These are phyloP conservation scores for Salvia hispanica DNA, from an alignment of 257 asterid genomes.

Conservation along the genomic window DNA sequence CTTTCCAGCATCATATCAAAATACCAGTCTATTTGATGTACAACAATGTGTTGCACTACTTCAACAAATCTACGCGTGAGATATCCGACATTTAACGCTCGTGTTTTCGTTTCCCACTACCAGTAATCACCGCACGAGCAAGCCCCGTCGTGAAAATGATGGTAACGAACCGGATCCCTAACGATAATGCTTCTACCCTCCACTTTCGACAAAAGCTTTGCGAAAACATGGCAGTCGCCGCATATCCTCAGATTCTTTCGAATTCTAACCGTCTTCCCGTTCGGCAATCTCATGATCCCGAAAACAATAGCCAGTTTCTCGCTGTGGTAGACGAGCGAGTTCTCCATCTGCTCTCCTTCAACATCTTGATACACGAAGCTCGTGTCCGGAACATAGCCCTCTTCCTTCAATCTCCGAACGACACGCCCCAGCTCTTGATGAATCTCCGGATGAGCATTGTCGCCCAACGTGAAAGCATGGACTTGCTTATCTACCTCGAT, in stretches of 20 bases:
- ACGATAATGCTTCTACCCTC: conserved; percentile 64
- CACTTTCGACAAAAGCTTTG: conserved; percentile 69
- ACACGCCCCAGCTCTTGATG: conserved; percentile 52
- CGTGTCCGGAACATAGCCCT: conserved; percentile 81
- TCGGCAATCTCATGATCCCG: conserved; percentile 67
- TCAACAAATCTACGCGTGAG: no score
- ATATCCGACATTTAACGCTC: no score
- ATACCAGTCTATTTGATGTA: no score
- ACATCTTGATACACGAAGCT: conserved; percentile 85
- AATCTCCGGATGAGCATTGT: conserved; percentile 68
- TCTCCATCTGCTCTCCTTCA: conserved; percentile 91
- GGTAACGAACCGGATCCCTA: conserved; percentile 90
- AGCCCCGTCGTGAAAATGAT: conserved; percentile 76
- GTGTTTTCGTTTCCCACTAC: conserved; percentile 40
- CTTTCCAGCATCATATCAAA: no score
- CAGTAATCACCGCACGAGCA: conserved; percentile 96
- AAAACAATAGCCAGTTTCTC: conserved; percentile 83
- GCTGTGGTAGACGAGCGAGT: conserved; percentile 73
- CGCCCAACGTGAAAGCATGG: conserved; percentile 80
- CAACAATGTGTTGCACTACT: no score
- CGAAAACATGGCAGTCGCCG: conserved; percentile 83
- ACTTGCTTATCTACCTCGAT: conserved; percentile 67
- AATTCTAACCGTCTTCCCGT: conserved; percentile 68
- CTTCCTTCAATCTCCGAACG: conserved; percentile 58
- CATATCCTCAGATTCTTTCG: conserved; percentile 87